Percentiles rank a stretch among this genome's conserved stretches.
phyloP scores from a whole-genome alignment of 192 early-diverging fungal genomes.

The Podila verticillata region DNA sequence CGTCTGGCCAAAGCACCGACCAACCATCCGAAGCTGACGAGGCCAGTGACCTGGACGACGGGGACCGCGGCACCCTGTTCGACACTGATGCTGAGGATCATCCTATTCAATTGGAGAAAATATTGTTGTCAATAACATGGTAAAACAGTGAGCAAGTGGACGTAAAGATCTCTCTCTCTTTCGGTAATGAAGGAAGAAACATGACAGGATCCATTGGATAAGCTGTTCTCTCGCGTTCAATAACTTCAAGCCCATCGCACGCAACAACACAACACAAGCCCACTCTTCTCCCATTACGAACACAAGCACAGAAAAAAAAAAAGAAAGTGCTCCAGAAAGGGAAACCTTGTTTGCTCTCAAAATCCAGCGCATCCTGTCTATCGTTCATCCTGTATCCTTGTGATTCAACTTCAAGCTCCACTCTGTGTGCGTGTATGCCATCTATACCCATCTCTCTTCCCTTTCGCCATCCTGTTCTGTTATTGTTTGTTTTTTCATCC shows the following conservation, averaged over 20 bases:
- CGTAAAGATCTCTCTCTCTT: neutral
- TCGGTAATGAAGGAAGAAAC: neutral
- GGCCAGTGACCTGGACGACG: slow-evolving; percentile 14
- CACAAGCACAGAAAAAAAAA: neutral
- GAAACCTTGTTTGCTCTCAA: neutral
- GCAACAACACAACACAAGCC: no score
- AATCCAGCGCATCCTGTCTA: neutral
- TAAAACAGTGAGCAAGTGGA: no score
- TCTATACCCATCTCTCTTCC: neutral
- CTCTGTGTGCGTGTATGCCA: no score
- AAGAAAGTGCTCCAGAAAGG: neutral
- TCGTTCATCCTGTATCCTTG: no score
- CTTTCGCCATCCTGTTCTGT: neutral
- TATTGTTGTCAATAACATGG: no score
- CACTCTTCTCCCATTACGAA: neutral
- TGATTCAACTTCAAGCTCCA: no score
- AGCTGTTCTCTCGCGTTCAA: neutral
- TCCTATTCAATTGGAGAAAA: slow-evolving; percentile 3
- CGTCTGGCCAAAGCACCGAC: slow-evolving; percentile 35
- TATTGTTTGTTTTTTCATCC: neutral
- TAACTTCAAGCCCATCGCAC: no score
- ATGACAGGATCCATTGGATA: neutral
- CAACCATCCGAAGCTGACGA: slow-evolving; percentile 44
- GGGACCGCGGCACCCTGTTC: slow-evolving; percentile 33
- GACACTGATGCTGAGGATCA: slow-evolving; percentile 43